Base-by-base conservation (phyloP, 2,329 filamentous ascomycete species). In the Fusarium globosum region DNA sequence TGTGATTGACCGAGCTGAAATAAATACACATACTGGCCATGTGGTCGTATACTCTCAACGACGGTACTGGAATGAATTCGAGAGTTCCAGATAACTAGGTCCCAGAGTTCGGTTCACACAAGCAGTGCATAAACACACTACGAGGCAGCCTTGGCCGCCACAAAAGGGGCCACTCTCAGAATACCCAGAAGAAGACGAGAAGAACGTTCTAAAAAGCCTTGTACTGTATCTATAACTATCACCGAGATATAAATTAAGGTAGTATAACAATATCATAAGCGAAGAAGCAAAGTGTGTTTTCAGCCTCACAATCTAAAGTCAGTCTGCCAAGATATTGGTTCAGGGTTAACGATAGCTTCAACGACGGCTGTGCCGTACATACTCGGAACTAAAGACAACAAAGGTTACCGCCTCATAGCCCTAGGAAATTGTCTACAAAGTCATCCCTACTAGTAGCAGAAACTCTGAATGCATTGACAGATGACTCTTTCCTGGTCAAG, bases 271-370 rank as follows among this genome's bases (percentile, higher is more conserved):
- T 45, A 39, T 16, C 33, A 35, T 38, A 23, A 45, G 13, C 21
- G 26, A 39, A 23, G 36, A 51, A 21, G 26, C 18, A 41, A 30
- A 18, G 38, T 43, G 18, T 62, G 30, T 51, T 53, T 53, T 51
- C 14, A 57, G 51, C 38, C 36, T 45, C n/a, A 28, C 35, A n/a
- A 14, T 30, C 30, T 13, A 39, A 48, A n/a, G 56, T 28, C 30
- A 30, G n/a, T 26, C 30, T 52, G 39, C 30, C 26, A 23, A 49
- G 41, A 43, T 49, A 36, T 35, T 49, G 20, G 30, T 36, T 26
- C 42, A 28, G 33, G n/a, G 58, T 58, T 23, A 38, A 55, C 35
- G n/a, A 62, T 62, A 36, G 49, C 56, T 30, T 60, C 51, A 61
- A 57, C 41, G 39, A 26, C 52, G 43, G 13, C 26, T 23, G 23